phyloP scores from a whole-genome alignment of 2,329 filamentous ascomycete genomes.

The Aspergillus tubingensis region DNA sequence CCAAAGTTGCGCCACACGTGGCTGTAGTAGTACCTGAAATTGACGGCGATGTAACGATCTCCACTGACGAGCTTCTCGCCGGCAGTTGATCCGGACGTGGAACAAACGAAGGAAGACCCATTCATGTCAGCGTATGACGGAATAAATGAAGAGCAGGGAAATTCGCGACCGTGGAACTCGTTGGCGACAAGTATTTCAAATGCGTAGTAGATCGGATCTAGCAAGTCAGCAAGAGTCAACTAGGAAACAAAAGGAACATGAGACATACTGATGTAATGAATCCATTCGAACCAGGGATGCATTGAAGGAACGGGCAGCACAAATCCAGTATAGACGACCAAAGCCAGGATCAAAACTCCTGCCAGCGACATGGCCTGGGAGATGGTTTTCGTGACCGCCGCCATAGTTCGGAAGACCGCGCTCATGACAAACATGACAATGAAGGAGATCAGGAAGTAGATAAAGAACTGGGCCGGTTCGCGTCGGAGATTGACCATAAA shows the following conservation, averaged over 20 bases:
- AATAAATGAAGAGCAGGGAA: slow-evolving; percentile 51
- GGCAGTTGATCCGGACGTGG: slow-evolving; percentile 56
- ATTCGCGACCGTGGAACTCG: slow-evolving; percentile 70
- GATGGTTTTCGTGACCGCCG: slow-evolving; percentile 67
- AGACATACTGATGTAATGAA: slow-evolving; percentile 67
- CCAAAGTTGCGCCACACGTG: slow-evolving; percentile 71
- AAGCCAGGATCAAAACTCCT: slow-evolving; percentile 44
- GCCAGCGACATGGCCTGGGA: slow-evolving; percentile 56
- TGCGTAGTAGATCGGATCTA: slow-evolving; percentile 71
- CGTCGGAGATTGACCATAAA: slow-evolving; percentile 80
- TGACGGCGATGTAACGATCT: slow-evolving; percentile 56
- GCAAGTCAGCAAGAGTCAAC: neutral
- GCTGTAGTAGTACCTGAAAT: slow-evolving; percentile 58
- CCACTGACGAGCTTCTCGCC: slow-evolving; percentile 59
- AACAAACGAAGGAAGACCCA: slow-evolving; percentile 55
- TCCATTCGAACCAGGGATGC: slow-evolving; percentile 76
- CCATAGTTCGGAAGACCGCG: slow-evolving; percentile 78
- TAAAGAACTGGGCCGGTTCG: slow-evolving; percentile 75
- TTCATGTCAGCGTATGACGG: slow-evolving; percentile 47
- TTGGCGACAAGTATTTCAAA: slow-evolving; percentile 83
- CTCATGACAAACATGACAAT: slow-evolving; percentile 72
- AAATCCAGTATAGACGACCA: slow-evolving; percentile 50
- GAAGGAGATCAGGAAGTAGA: slow-evolving; percentile 76
- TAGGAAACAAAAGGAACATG: neutral
- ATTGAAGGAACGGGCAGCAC: slow-evolving; percentile 55